Evolutionary conservation across 2,329 filamentous ascomycete species (phyloP), one percentile per base, ranked within the genome.

Genomic region (Exophiala lecanii-corni): DNA sequence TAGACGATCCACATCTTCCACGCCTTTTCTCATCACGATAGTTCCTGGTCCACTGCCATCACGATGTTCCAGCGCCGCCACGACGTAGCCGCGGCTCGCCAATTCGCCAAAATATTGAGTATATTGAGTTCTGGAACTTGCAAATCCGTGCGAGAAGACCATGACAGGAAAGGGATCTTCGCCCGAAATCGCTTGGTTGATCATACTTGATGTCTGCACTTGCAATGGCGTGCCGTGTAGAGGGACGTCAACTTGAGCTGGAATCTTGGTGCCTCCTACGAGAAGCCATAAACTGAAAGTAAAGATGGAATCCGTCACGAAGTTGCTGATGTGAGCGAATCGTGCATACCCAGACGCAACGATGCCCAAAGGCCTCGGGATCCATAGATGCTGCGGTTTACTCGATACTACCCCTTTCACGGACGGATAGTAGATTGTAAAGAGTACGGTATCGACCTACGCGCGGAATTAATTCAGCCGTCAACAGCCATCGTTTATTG

Each of bases 71-170:
- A 56, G 51, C 5, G 54, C 54, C 12, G 52, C 54, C 5, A 55
- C 47, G 25, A 56, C 41, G 21, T 52, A 41, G 9, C 54, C 54
- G 5, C 54, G 45, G 26, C 45, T 50, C 5, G 54, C 54, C 6
- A 56, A 36, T 39, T 56, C 52, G 16, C 47, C 52, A 7, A 45
- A 45, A 25, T 55, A 56, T 20, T 55, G 50, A 4, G 52, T 55
- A 26, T 56, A 56, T 28, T 56, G 43, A 7, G 52, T 56, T 7
- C 54, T 50, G 5, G 54, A 55, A 18, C 50, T 54, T 9, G 52
- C 52, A 41, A 53, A 48, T n/a, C 54, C 54, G 32, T 56, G 54
- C 9, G 52, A 51, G 42, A 56, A 56, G 13, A 56, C 44, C 36
- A 56, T 48, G 39, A 56, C 43, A 3, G 54, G 54, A 15, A 51